Percentiles rank a stretch among this genome's conserved stretches.
Conservation (phyloP, 257 asterid species). For the Solanum habrochaites region DNA sequence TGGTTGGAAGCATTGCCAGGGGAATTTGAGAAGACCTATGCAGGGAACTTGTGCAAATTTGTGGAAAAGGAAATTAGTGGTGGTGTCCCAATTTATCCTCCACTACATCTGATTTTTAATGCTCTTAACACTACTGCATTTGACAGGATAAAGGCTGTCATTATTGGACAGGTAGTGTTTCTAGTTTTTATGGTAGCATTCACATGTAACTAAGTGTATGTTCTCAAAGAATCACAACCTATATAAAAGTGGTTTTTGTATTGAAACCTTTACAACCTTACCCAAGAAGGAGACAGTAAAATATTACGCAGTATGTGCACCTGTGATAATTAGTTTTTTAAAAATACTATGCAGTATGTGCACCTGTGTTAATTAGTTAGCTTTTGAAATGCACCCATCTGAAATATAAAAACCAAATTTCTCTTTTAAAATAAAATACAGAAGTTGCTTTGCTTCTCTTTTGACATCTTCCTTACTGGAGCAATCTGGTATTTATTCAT, state of each 20-base stretch:
- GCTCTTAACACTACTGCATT: conserved; percentile 82
- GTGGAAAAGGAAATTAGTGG: conserved; percentile 51
- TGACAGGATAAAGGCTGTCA: conserved; percentile 69
- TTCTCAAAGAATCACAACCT: not conserved
- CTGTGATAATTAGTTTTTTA: not conserved
- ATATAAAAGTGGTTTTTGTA: not conserved
- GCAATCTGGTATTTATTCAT: not conserved
- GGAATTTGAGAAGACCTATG: conserved; percentile 74
- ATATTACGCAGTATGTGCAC: not conserved
- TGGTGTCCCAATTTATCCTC: conserved; percentile 67
- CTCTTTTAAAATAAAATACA: not conserved
- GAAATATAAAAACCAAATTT: not conserved
- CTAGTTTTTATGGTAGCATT: not conserved
- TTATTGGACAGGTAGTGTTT: conserved; percentile 73
- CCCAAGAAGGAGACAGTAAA: not conserved
- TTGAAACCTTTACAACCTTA: not conserved
- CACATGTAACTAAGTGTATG: not conserved
- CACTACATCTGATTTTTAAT: conserved; percentile 70
- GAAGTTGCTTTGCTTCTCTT: not conserved
- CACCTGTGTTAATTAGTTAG: not conserved
- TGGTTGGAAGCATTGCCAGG: conserved; percentile 63
- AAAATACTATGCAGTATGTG: not conserved
- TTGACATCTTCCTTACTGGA: not conserved
- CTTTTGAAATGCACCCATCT: not conserved
- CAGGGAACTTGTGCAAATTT: conserved; percentile 42